A percentile compares a stretch with the other conserved stretches of the same genome.
These are phyloP conservation scores for Acacia pycnantha DNA, from an alignment of 331 rosid species.

Conservation along the genomic window DNA sequence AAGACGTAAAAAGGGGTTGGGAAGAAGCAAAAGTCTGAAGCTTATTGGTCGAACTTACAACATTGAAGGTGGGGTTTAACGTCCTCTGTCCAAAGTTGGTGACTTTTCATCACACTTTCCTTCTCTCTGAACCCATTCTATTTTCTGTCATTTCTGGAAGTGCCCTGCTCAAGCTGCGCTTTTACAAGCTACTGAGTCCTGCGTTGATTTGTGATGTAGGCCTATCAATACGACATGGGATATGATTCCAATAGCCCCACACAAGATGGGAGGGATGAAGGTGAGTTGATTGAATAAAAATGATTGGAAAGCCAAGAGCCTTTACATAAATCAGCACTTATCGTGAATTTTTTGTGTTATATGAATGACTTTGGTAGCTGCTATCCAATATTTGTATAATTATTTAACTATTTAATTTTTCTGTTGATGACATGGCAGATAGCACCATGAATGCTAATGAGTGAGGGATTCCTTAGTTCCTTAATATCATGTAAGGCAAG, in stretches of 20 bases:
- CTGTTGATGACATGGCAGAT: background rate
- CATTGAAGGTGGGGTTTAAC: conserved; percentile 1
- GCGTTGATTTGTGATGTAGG: conserved; percentile 27
- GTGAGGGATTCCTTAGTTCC: conserved; percentile 13
- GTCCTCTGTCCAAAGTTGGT: background rate
- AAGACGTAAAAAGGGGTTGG: background rate
- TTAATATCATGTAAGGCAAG: conserved; percentile 16
- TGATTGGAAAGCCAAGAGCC: background rate
- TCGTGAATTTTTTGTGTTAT: background rate
- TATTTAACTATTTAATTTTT: background rate
- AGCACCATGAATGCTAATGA: background rate
- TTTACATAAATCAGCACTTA: background rate
- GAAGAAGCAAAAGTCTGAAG: background rate
- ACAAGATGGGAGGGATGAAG: conserved; percentile 80
- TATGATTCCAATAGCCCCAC: conserved; percentile 63
- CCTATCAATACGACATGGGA: conserved; percentile 41
- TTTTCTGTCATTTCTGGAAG: background rate
- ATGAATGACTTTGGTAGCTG: background rate
- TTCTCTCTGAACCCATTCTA: background rate
- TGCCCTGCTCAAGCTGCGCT: conserved; percentile 19
- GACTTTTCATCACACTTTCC: background rate
- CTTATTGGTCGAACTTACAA: background rate
- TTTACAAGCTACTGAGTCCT: conserved; percentile 21
- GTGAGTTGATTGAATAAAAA: conserved; percentile 34
- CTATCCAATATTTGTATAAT: background rate